Evolutionary conservation across 2,329 filamentous ascomycete species (phyloP).

Genomic region (Hirsutella thompsonii): DNA sequence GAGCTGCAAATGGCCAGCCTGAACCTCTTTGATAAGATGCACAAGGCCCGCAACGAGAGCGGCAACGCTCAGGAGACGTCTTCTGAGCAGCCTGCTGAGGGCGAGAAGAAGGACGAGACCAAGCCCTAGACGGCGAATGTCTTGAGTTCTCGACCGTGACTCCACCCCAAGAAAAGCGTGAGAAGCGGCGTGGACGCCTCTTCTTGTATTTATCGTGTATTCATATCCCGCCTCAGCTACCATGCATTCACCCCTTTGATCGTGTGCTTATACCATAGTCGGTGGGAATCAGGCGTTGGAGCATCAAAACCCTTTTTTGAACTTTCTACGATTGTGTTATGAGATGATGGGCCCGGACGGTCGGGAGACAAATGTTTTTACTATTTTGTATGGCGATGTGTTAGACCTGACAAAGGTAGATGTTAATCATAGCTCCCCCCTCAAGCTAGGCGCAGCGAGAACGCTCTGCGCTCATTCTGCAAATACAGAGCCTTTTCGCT

Average conservation of each 20-base stretch:
- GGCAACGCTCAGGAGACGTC: conserved; percentile 36
- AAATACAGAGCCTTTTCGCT: no score
- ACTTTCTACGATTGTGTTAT: conserved; percentile 27
- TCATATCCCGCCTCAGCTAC: conserved; percentile 30
- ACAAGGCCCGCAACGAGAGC: conserved; percentile 76
- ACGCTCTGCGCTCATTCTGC: no score
- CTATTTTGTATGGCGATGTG: conserved; percentile 17
- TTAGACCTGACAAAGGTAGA: conserved; percentile 25
- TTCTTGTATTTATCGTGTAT: conserved; percentile 35
- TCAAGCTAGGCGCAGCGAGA: conserved; percentile 20
- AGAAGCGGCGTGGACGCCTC: conserved; percentile 19
- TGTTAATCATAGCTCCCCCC: conserved; percentile 46
- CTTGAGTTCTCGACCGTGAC: conserved; percentile 11
- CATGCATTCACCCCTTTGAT: conserved; percentile 25
- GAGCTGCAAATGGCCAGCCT: conserved; percentile 92
- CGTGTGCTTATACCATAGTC: conserved; percentile 32
- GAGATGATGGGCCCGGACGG: conserved; percentile 22
- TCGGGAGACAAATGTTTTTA: conserved; percentile 22
- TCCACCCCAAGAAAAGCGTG: conserved; percentile 18
- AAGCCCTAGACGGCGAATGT: conserved; percentile 40
- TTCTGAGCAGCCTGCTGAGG: conserved; percentile 42
- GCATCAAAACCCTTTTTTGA: conserved; percentile 34
- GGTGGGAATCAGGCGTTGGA: conserved; percentile 35
- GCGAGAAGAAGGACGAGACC: conserved; percentile 64
- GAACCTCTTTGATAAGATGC: conserved; percentile 99